Conservation (phyloP, 495 filamentous ascomycete genomes). For the Amphirosellinia nigrospora region DNA sequence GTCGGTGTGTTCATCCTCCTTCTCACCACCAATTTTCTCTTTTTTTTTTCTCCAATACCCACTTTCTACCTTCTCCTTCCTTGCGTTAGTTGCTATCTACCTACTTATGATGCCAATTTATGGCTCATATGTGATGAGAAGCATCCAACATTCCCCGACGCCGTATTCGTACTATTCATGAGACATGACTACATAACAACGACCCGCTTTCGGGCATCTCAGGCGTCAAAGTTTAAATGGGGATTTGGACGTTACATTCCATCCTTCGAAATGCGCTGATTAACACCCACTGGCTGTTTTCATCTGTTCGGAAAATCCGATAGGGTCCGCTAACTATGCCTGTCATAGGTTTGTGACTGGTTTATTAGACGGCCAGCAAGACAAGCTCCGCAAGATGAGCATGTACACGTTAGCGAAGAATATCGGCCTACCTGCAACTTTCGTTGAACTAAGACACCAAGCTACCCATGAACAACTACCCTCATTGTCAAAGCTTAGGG, state of each 20-base stretch:
- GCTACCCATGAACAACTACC: constrained; percentile 89
- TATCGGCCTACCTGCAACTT: constrained; percentile 77
- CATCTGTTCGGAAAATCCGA: background rate
- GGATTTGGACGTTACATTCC: constrained; percentile 9
- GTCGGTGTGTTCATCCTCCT: constrained; percentile 46
- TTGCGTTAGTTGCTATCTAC: background rate
- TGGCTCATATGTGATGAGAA: background rate
- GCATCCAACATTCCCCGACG: background rate
- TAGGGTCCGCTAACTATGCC: constrained; percentile 19
- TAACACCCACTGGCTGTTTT: background rate
- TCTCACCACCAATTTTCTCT: constrained; percentile 13
- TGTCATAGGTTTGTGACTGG: constrained; percentile 83
- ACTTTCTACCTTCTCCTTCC: background rate
- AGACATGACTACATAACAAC: constrained; percentile 2
- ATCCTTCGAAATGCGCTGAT: background rate
- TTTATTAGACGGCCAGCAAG: constrained; percentile 76
- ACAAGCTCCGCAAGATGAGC: constrained; percentile 69
- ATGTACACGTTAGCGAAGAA: constrained; percentile 84
- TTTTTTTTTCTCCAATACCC: constrained; percentile 3
- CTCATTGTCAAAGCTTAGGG: constrained; percentile 69
- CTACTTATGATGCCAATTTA: background rate
- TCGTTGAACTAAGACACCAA: constrained; percentile 90
- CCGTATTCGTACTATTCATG: background rate
- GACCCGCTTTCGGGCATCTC: constrained; percentile 4
- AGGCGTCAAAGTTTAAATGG: background rate